These are phyloP conservation scores for Neoboletus brunneissimus DNA, from an alignment of 768 basidiomycete species.

Conservation along the genomic window DNA sequence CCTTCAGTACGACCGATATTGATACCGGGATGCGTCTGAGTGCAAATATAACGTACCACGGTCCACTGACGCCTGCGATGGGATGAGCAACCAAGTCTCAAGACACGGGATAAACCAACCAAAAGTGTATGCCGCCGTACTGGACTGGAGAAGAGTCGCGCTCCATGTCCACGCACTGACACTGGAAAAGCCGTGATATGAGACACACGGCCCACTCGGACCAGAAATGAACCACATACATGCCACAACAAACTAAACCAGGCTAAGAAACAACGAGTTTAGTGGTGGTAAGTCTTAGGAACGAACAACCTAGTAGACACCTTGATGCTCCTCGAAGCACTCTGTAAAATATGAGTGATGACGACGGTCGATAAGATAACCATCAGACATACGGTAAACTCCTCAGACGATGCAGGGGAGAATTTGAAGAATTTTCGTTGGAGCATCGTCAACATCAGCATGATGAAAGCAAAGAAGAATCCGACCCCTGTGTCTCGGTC, in stretches of 20 bases:
- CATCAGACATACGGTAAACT: constrained; percentile 39
- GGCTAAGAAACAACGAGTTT: constrained; percentile 31
- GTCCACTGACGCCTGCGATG: constrained; percentile 44
- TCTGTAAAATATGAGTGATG: constrained; percentile 24
- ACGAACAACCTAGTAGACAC: constrained; percentile 16
- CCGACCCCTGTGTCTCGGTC: constrained; percentile 38
- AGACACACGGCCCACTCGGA: not conserved
- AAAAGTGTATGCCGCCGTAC: constrained; percentile 50
- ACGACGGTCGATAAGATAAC: not conserved
- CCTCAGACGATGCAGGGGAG: constrained; percentile 46
- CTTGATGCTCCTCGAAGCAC: constrained; percentile 47
- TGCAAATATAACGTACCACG: constrained; percentile 34
- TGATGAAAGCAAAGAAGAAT: constrained; percentile 48
- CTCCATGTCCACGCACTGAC: constrained; percentile 60
- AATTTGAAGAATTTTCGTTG: constrained; percentile 46
- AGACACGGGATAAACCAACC: constrained; percentile 17
- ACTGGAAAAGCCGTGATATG: constrained; percentile 20
- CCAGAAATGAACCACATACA: constrained; percentile 28
- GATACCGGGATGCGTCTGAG: not conserved
- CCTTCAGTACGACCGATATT: constrained; percentile 23
- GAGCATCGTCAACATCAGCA: constrained; percentile 44
- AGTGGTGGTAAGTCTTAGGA: not conserved
- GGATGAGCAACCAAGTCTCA: not conserved
- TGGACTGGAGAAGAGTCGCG: constrained; percentile 52
- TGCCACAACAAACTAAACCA: constrained; percentile 49